These are phyloP conservation scores for Apiospora aurea DNA, from an alignment of 2,329 filamentous ascomycete genomes.

Conservation along the genomic window DNA sequence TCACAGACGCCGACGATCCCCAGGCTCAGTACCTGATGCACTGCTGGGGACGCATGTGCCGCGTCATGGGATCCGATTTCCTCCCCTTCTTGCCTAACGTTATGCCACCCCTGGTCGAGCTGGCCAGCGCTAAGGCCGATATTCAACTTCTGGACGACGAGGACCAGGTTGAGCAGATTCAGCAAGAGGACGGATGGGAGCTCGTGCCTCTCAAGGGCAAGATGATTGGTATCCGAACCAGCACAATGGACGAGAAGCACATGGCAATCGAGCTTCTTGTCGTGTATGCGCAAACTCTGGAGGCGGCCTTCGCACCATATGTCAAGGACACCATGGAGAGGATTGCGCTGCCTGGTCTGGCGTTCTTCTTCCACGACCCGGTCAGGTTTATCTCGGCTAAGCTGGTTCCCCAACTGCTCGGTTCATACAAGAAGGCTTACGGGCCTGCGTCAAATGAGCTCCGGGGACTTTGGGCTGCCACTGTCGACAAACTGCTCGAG, in stretches of 20 bases:
- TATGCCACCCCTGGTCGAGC: conserved; percentile 90
- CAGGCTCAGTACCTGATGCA: conserved; percentile 97
- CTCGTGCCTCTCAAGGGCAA: conserved; percentile 96
- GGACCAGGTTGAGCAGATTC: conserved; percentile 89
- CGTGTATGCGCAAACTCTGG: conserved; percentile 96
- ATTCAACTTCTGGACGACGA: conserved; percentile 96
- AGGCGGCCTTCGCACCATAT: conserved; percentile 89
- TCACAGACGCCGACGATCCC: conserved; percentile 91
- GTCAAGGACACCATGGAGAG: conserved; percentile 95
- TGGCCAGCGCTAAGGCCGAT: conserved; percentile 94
- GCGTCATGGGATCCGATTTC: conserved; percentile 89
- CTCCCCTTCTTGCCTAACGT: conserved; percentile 90
- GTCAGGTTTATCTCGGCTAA: conserved; percentile 95
- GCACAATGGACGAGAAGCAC: conserved; percentile 96
- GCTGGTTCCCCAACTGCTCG: conserved; percentile 89
- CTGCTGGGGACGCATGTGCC: conserved; percentile 99
- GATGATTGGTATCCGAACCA: conserved; percentile 97
- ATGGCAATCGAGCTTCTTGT: conserved; percentile 99
- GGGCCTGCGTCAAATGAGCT: conserved; percentile 82
- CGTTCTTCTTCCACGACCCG: conserved; percentile 99
- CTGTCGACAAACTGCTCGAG: conserved; percentile 90
- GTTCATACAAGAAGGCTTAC: conserved; percentile 92
- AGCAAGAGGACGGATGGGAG: conserved; percentile 97
- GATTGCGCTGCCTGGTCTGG: conserved; percentile 90
- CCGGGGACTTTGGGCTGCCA: conserved; percentile 81